phyloP scores from a whole-genome alignment of 306 rosid species.

The Sphenostylis stenocarpa region DNA sequence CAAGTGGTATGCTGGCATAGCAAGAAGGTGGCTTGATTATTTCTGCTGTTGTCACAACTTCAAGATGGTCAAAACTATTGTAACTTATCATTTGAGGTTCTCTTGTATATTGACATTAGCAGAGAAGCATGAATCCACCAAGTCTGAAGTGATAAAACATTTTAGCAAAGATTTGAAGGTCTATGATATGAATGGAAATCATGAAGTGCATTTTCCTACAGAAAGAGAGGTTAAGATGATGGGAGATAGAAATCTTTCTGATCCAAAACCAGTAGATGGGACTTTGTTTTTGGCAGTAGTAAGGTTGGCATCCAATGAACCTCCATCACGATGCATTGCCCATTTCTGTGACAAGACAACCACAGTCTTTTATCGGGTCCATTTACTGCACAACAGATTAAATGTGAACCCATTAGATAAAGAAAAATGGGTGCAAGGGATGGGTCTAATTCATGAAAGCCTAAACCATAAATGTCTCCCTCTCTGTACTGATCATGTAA shows the following conservation, averaged over 20 bases:
- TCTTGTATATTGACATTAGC: slow-evolving; percentile 90
- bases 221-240: slow-evolving; percentile 89
- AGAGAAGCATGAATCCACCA: slow-evolving; percentile 85
- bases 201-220: slow-evolving; percentile 74
- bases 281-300: slow-evolving; percentile 58
- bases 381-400: slow-evolving; percentile 58
- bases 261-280: slow-evolving; percentile 87
- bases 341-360: slow-evolving; percentile 77
- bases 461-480: slow-evolving; percentile 73
- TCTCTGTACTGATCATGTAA: slow-evolving; percentile 68
- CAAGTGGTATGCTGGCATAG: slow-evolving; percentile 89
- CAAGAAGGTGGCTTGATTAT: slow-evolving; percentile 85
- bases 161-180: slow-evolving; percentile 87
- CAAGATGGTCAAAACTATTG: slow-evolving; percentile 74
- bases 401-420: slow-evolving; percentile 51
- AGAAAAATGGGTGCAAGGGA: slow-evolving; percentile 67
- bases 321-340: slow-evolving; percentile 59
- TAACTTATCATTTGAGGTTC: slow-evolving; percentile 84
- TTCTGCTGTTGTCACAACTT: slow-evolving; percentile 90
- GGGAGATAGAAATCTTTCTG: slow-evolving; percentile 81
- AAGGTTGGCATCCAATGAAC: slow-evolving; percentile 78
- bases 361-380: slow-evolving; percentile 59
- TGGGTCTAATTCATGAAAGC: slow-evolving; percentile 73
- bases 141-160: slow-evolving; percentile 71
- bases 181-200: slow-evolving; percentile 59